phyloP scores from a whole-genome alignment of 2,329 filamentous ascomycete species.

The Alternaria panax region DNA sequence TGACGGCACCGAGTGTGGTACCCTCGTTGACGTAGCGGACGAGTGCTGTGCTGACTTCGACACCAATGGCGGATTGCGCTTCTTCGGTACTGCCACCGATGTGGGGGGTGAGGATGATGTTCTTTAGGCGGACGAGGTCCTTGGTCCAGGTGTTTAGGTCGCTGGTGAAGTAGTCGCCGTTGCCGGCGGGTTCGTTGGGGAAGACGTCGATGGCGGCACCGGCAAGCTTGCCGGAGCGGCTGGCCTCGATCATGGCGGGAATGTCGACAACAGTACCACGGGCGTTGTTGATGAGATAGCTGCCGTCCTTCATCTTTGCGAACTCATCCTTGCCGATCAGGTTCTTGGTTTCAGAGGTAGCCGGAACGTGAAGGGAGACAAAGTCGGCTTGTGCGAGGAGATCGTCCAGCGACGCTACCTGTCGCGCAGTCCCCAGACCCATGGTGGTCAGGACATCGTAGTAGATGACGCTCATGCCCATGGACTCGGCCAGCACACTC shows the following conservation, averaged over 20 bases:
- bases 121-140: conserved; percentile 84
- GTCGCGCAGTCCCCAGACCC: conserved; percentile 86
- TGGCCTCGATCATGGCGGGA: conserved; percentile 85
- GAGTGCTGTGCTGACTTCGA: conserved; percentile 88
- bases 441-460: conserved; percentile 95
- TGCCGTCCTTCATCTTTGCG: conserved; percentile 87
- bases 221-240: conserved; percentile 84
- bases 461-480: conserved; percentile 98
- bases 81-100: conserved; percentile 98
- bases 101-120: conserved; percentile 94
- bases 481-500: conserved; percentile 92
- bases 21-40: conserved; percentile 97
- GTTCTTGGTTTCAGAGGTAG: conserved; percentile 89
- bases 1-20: conserved; percentile 88
- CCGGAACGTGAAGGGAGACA: conserved; percentile 92
- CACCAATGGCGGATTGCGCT: conserved; percentile 92
- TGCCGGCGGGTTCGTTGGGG: conserved; percentile 89
- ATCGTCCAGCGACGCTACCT: conserved; percentile 78
- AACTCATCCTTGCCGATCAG: conserved; percentile 85
- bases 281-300: conserved; percentile 95
- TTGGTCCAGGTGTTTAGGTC: conserved; percentile 83
- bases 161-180: conserved; percentile 93
- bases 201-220: conserved; percentile 97
- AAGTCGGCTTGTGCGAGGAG: conserved; percentile 87
- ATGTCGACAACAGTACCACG: conserved; percentile 95